Base-by-base conservation (phyloP, 106 monocot species). In the Dendrobium huoshanense region DNA sequence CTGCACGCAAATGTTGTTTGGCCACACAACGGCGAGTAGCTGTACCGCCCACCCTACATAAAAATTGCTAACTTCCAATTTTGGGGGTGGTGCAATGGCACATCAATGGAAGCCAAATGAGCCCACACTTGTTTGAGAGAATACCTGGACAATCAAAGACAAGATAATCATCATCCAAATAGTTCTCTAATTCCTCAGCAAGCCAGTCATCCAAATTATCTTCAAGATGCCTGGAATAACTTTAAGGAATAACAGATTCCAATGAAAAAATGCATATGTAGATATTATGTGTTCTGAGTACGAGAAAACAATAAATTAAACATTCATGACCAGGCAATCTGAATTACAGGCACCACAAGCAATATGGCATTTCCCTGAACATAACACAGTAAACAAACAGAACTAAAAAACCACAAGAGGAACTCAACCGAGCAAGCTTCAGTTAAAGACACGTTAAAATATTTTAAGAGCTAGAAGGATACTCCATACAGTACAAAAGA, bases 71-170 rank as follows among this genome's bases (percentile, higher is more conserved):
- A 0, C 13, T 70, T 15, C 70, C 15, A 70, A 37, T 70, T 70
- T 10, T 16, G 15, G 1, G 15, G 64, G 20, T 70, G 2, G 70
- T 37, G 37, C 4, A 70, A 37, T 33, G 5, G 15, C 20, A 15
- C 15, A 33, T 13, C 29, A 70, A 37, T 29, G 33, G 24, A 7
- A 8, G 37, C 4, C 37, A 37, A n/a, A 70, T 70, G 31, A 70
- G 33, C 61, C 15, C 1, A 37, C 70, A 70, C 37, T 37, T 70
- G 70, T 70, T 33, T 20, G 44, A 78, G 10, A 40, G n/a, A 67
- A 82, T 88, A 95, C 98, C 94, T 85, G 98, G 98, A 48, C 98
- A 98, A 64, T 95, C 98, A 89, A 98, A 95, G 75, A 98, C 91
- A 42, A 98, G 90, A 85, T 95, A 98, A 68, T 98, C 94, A 85